Conservation (phyloP, 2,329 filamentous ascomycete genomes). For the Pseudocercospora eumusae region DNA sequence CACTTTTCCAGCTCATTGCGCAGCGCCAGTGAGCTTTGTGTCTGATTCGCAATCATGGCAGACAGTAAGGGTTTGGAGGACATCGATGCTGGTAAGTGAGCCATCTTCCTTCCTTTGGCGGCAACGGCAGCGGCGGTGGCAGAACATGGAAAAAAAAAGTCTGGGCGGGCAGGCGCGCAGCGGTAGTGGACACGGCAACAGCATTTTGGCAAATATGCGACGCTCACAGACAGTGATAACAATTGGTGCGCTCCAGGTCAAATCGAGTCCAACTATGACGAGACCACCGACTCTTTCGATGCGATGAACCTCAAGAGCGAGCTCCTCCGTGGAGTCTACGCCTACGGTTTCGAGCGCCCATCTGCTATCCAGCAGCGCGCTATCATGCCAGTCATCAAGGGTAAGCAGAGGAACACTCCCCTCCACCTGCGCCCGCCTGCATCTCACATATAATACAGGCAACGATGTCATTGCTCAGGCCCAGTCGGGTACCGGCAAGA, state of each 20-base stretch:
- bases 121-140: conserved; percentile 8
- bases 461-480: conserved; percentile 99
- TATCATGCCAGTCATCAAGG: conserved; percentile 99
- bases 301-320: conserved; percentile 96
- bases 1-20: conserved; percentile 64
- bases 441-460: conserved; percentile 52
- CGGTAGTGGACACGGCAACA: conserved; percentile 14
- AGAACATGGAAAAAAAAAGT: neutral
- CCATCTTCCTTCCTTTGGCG: conserved; percentile 8
- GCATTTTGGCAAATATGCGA: conserved; percentile 6
- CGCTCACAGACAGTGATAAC: conserved; percentile 7
- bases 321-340: conserved; percentile 97
- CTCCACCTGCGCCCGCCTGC: neutral
- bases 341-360: conserved; percentile 99
- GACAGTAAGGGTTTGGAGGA: conserved; percentile 97
- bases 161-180: conserved; percentile 8
- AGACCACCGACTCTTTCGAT: conserved; percentile 99
- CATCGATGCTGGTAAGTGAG: conserved; percentile 82
- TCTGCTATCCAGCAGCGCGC: conserved; percentile 99
- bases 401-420: conserved; percentile 55
- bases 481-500: conserved; percentile 99
- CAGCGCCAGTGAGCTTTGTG: conserved; percentile 65
- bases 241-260: conserved; percentile 64
- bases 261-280: conserved; percentile 99
- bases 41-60: conserved; percentile 87